Base-by-base conservation (phyloP, 805 yeast genomes). In the Isabelozyma heimii region DNA sequence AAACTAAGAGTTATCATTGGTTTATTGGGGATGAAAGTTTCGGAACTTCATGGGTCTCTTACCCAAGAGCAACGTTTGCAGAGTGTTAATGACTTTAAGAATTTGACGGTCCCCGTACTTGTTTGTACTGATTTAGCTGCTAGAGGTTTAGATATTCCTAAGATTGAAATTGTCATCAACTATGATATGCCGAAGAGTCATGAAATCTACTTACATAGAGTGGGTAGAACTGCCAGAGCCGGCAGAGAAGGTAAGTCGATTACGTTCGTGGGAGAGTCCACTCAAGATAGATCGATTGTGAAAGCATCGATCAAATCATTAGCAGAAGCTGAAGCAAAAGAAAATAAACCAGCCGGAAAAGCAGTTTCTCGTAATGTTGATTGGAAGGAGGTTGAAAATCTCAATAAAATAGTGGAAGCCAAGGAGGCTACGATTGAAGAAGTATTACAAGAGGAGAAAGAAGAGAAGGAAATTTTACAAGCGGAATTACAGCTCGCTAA, bases 221-320 rank as follows among this genome's bases (percentile, higher is more conserved):
- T 94, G 51, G 99, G 99, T 71, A 89, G 99, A 80, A 94, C 98
- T 47, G 99, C 99, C 8, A 89, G 99, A 82, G 99, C 97, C 45
- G 98, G 98, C 16, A 83, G 98, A 70, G 89, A 88, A 47, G 99
- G 99, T 79, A 81, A 81, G 48, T 88, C 97, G 42, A 86, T 94
- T 39, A 85, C 97, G 2, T 84, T 94, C 69, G 99, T 94, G 12
- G 97, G 98, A 14, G 99, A 94, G 65, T 75, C 88, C 0, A 75
- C 89, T n/a, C 81, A 78, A 50, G 99, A 94, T 54, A 83, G 99
- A 69, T 73, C 79, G 43, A 89, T 94, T 57, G 98, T 94, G n/a
- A 91, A 89, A 64, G 89, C 84, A 14, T 96, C 96, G 3, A 83
- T 94, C 57, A 87, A 84, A 60, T 80, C 87, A 48, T 82, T 84